Evolutionary conservation across 371 early-diverging fungal genomes (phyloP), one percentile per base, ranked within the genome.

Genomic region (Lichtheimia hyalospora): DNA sequence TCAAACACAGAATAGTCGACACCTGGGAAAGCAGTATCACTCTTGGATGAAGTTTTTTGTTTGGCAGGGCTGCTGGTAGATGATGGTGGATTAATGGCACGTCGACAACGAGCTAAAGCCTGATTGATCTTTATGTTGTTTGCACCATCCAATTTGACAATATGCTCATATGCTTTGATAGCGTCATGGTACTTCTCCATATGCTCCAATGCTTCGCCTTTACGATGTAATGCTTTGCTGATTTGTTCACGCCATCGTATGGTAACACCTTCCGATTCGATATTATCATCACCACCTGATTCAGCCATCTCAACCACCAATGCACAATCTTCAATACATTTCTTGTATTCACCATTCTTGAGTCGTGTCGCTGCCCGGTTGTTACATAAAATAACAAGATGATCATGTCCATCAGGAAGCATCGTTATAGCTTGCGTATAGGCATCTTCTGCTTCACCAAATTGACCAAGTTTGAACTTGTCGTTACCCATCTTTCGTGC

Each of bases 321-420:
- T n/a, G 74, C 74, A 60, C 90, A 90, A 57, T 93, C 93, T 4
- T 71, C 69, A 1, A 91, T 63, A n/a, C 80, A 84, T 13, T 83
- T 85, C 20, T 81, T 79, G 68, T 92, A 88, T 50, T 93, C 88
- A 18, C 96, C 96, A n/a, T 79, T 90, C 74, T 97, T 96, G 42
- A 92, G 70, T 4, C 86, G 70, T 0, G 92, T 84, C 0, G 91
- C 86, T 0, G 97, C 95, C n/a, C 96, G 89, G 73, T 97, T 97
- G 73, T 95, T 96, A 68, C 73, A 81, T 15, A 94, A 66, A 0
- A 88, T 54, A 5, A 89, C 76, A n/a, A 88, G 62, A 21, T 84
- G 73, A 3, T 83, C 56, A 59, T 94, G 95, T 18, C 82, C 79
- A 5, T 64, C 28, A 4, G 86, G 87, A 3, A 90, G 65, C 14